Base-by-base conservation (phyloP, 352 stramenopile species). In the Phytophthora constricta region DNA sequence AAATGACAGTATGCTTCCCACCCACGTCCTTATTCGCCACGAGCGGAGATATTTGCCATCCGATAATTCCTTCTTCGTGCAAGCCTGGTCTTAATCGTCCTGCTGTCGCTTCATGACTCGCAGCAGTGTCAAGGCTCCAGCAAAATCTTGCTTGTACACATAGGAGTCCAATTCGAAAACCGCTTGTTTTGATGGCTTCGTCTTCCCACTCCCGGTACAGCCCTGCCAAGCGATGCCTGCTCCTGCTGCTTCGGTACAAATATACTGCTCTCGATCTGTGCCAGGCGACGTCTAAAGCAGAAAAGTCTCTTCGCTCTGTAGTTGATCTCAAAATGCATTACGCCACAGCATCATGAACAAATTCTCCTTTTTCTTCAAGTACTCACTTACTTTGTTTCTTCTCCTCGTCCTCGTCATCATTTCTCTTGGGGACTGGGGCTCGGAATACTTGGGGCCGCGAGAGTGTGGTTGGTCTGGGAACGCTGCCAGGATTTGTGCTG, bases 1-100 rank as follows among this genome's bases (percentile, higher is more conserved):
- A 89, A 93, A 55, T 88, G 72, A 39, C 82, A 92, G 64, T 92
- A 93, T 39, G 83, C 83, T 14, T 66, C 48, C 86, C 86, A 93
- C 77, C n/a, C 84, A 91, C 22, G 80, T 86, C 33, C 76, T 84
- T 25, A 67, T 28, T 4, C 51, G 50, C 71, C 58, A 74, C 3
- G 58, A 59, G 2, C 43, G 22, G 10, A 70, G 48, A 16, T 58
- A 31, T 2, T 19, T 46, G 14, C 13, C 19, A 16, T 65, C 27
- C n/a, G 42, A 9, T 1, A 14, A 17, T 20, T 13, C 27, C 22
- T 51, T 45, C 28, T 56, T 59, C n/a, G 28, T 28, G 8, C 23
- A 34, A 45, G 43, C 1, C 41, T 43, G 51, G n/a, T 75, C 60
- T 49, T 76, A 61, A 5, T 67, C 58, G 25, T 71, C 48, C 19